phyloP scores from a whole-genome alignment of 1,139 yeast species.

The Meyerozyma carpophila region DNA sequence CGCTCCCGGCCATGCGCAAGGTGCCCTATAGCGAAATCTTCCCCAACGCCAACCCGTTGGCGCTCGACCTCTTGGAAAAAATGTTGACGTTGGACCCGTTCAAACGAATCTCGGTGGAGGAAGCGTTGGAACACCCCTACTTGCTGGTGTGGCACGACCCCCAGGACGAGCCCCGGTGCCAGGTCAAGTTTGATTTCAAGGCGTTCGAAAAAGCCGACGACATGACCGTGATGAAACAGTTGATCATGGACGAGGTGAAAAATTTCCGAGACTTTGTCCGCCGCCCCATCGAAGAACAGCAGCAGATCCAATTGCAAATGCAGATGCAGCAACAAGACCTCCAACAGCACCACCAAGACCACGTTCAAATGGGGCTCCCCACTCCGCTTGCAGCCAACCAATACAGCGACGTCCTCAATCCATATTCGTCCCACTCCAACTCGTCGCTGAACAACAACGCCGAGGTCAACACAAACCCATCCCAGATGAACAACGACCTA shows the following conservation, averaged over 20 bases:
- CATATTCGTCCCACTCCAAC: constrained; percentile 2
- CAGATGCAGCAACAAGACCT: constrained; percentile 33
- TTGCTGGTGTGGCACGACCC: constrained; percentile 95
- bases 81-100: constrained; percentile 88
- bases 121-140: constrained; percentile 87
- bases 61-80: constrained; percentile 72
- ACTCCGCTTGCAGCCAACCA: constrained; percentile 4
- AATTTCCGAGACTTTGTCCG: constrained; percentile 77
- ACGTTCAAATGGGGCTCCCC: constrained; percentile 2
- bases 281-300: constrained; percentile 67
- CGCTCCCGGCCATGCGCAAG: constrained; percentile 77
- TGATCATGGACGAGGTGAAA: constrained; percentile 79
- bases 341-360: constrained; percentile 10
- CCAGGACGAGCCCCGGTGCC: constrained; percentile 85
- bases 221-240: constrained; percentile 64
- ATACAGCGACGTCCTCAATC: constrained; percentile 7
- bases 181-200: constrained; percentile 74
- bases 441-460: constrained; percentile 10
- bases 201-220: constrained; percentile 86
- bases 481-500: constrained; percentile 15
- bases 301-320: constrained; percentile 37
- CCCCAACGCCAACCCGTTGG: constrained; percentile 84
- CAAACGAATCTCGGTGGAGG: constrained; percentile 80
- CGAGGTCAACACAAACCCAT: constrained; percentile 29
- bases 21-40: constrained; percentile 69